These are phyloP conservation scores for Helianthus tuberosus DNA, from an alignment of 129 eudicot species.

Conservation along the genomic window DNA sequence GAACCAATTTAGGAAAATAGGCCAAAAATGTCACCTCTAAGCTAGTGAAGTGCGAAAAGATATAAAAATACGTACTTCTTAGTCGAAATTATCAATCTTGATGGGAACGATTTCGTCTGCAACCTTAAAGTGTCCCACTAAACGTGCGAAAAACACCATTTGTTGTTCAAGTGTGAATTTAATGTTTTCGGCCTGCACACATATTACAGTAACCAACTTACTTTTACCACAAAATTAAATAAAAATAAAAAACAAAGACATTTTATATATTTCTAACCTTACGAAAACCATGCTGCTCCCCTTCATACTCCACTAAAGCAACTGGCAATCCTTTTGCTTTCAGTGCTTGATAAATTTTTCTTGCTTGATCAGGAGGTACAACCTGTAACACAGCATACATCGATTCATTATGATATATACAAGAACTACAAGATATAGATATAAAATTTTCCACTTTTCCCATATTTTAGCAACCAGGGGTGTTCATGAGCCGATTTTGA, in stretches of 20 bases:
- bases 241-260: neutral
- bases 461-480: neutral
- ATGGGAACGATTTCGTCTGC: constrained; percentile 78
- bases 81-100: constrained; percentile 83
- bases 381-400: constrained; percentile 50
- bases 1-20: neutral
- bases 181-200: constrained; percentile 88
- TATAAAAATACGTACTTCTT: constrained; percentile 15
- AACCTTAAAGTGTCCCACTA: constrained; percentile 76
- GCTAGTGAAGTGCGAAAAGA: neutral
- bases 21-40: neutral
- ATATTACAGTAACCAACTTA: neutral
- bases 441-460: neutral
- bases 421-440: neutral
- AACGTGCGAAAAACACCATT: constrained; percentile 94
- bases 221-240: neutral
- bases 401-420: neutral
- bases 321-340: constrained; percentile 91
- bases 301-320: constrained; percentile 97
- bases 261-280: constrained; percentile 51
- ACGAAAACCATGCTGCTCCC: constrained; percentile 98
- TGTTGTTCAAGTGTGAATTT: constrained; percentile 97
- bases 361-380: constrained; percentile 91
- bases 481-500: too few relatives aligned
- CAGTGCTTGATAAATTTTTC: constrained; percentile 78